Percentiles rank a stretch among this genome's conserved stretches.
Evolutionary conservation across 495 filamentous ascomycete genomes (phyloP).

Genomic region (Talaromyces proteolyticus): DNA sequence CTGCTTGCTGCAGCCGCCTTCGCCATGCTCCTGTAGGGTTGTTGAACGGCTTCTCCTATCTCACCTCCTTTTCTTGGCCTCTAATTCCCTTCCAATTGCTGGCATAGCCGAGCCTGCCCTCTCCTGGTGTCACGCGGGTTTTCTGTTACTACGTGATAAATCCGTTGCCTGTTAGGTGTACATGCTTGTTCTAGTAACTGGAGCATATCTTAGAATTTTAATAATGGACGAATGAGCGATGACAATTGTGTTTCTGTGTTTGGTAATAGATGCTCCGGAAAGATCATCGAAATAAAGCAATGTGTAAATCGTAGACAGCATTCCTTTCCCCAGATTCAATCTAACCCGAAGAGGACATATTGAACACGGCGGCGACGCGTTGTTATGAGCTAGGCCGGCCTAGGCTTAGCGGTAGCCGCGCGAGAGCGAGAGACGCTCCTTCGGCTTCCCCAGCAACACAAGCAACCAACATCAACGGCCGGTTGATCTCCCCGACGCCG

Average conservation of each 20-base stretch:
- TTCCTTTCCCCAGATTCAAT: not conserved
- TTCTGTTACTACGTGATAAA: too few relatives aligned
- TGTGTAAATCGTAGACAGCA: too few relatives aligned
- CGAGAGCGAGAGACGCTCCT: too few relatives aligned
- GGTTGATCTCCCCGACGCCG: too few relatives aligned
- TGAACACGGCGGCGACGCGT: not conserved
- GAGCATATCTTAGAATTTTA: not conserved
- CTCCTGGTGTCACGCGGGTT: too few relatives aligned
- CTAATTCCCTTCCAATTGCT: too few relatives aligned
- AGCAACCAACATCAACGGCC: not conserved
- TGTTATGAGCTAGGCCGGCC: not conserved
- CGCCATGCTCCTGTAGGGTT: constrained; percentile 41
- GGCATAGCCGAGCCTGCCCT: too few relatives aligned
- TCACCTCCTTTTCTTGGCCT: not conserved
- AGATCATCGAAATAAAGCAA: too few relatives aligned
- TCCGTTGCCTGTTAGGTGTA: too few relatives aligned
- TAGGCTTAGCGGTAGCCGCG: not conserved
- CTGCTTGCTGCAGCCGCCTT: constrained; percentile 37
- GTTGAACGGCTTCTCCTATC: not conserved
- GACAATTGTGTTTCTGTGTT: too few relatives aligned
- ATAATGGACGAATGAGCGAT: not conserved
- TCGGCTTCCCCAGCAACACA: not conserved
- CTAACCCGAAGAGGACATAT: not conserved
- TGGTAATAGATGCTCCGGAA: too few relatives aligned
- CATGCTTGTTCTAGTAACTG: not conserved